Evolutionary conservation across 2,329 filamentous ascomycete species (phyloP).

Genomic region (Tolypocladium tropicale): DNA sequence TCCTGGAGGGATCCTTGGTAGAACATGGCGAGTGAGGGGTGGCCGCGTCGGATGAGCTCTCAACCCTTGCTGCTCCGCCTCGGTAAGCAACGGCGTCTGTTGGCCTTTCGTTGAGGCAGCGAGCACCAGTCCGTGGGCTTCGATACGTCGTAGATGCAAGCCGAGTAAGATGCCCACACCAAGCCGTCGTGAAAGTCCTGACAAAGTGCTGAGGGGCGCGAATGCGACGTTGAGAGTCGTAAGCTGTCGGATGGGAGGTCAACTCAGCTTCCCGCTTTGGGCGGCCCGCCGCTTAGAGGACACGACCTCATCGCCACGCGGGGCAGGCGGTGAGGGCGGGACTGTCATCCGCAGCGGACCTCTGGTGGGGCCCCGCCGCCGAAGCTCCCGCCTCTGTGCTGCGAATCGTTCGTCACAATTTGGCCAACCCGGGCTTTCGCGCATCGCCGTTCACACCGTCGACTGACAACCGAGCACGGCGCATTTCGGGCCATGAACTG

Average conservation of each 20-base stretch:
- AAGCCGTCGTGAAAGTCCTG: not conserved
- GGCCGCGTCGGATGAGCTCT: not conserved
- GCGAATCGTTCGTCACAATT: not conserved
- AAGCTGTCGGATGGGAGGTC: not conserved
- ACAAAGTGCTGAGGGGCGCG: not conserved
- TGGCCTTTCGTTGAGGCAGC: not conserved
- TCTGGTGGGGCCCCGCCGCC: conserved; percentile 1
- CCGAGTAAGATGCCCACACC: not conserved
- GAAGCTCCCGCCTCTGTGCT: not conserved
- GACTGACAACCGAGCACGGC: not conserved
- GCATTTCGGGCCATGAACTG: conserved; percentile 15
- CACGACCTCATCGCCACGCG: not conserved
- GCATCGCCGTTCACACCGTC: not conserved
- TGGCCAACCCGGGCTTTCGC: not conserved
- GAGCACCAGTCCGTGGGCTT: not conserved
- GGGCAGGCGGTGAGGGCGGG: conserved; percentile 9
- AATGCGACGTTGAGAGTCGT: not conserved
- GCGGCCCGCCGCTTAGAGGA: not conserved
- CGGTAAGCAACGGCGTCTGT: not conserved
- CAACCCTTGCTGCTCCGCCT: not conserved
- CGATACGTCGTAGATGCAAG: not conserved
- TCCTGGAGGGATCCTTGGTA: conserved; percentile 70
- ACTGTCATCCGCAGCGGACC: not conserved
- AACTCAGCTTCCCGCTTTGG: not conserved
- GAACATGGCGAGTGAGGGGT: conserved; percentile 50